Evolutionary conservation across 2,329 filamentous ascomycete genomes (phyloP).

Genomic region (Colletotrichum nymphaeae): DNA sequence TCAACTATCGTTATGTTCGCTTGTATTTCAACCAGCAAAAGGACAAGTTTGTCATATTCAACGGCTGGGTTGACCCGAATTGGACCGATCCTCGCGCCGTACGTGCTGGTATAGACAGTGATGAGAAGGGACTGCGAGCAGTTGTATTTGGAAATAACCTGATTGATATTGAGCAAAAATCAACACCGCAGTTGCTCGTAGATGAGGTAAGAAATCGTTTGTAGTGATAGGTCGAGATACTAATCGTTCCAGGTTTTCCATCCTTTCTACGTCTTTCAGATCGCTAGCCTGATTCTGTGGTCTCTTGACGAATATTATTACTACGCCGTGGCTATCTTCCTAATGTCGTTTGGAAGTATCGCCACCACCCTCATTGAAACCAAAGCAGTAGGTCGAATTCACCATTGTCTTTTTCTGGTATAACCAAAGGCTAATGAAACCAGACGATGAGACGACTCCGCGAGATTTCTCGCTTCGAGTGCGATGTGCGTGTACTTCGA

Average conservation of each 20-base stretch:
- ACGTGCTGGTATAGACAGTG: conserved; percentile 84
- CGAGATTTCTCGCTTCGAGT: conserved; percentile 95
- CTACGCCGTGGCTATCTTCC: conserved; percentile 93
- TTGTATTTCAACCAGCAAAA: conserved; percentile 91
- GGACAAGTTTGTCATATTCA: conserved; percentile 88
- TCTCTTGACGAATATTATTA: conserved; percentile 98
- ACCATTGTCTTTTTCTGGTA: not conserved
- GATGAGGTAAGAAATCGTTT: conserved; percentile 74
- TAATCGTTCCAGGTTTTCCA: conserved; percentile 78
- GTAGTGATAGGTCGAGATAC: conserved; percentile 22
- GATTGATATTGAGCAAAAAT: conserved; percentile 94
- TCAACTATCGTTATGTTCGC: conserved; percentile 95
- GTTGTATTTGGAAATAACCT: conserved; percentile 89
- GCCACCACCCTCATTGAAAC: conserved; percentile 91
- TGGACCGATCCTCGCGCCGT: conserved; percentile 85
- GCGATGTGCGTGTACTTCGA: conserved; percentile 90
- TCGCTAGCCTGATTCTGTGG: conserved; percentile 94
- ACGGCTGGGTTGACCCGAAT: conserved; percentile 91
- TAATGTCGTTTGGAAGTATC: conserved; percentile 95
- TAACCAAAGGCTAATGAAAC: conserved; percentile 29
- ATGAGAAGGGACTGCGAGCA: conserved; percentile 86
- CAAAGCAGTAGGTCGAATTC: conserved; percentile 68
- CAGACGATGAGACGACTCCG: conserved; percentile 89
- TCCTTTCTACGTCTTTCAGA: conserved; percentile 98
- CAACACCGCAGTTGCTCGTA: conserved; percentile 81